Evolutionary conservation across 148 eudicot genomes (phyloP), one percentile per base, ranked within the genome.

Genomic region (Gaultheria prostrata): DNA sequence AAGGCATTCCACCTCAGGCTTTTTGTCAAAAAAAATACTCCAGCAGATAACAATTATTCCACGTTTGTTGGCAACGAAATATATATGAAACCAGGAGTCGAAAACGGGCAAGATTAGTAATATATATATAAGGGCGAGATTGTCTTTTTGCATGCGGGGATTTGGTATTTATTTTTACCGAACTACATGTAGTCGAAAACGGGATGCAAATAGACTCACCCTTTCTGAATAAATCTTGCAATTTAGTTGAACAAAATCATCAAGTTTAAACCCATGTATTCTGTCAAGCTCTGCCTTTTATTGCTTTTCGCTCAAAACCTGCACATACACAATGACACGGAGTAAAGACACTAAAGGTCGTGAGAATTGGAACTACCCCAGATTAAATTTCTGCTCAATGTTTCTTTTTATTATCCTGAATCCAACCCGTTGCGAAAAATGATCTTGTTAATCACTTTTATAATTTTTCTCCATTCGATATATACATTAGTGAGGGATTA

Each of bases 301-400:
- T 85, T 91, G 90, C 81, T 92, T 92, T 53, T 95, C 96, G 45
- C 92, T 90, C 74, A 91, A 83, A 32, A 93, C 92, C 98, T 94
- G 91, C 84, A 86, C 76, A n/a, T 78, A 75, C 72, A 35, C 35
- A 15, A 84, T 18, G 65, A 51, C 33, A 72, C 75, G 32, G 15
- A 28, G 21, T 74, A 35, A 56, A 78, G 56, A 80, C 9, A 39
- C 4, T 35, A 3, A 17, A 35, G 33, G 32, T 30, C 8, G 26
- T 17, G 49, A 43, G 45, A 17, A 6, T 24, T 33, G 20, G 49
- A 8, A 26, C 33, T 54, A 17, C 18, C 12, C 3, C 73, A 8
- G 1, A 11, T 46, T 24, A 24, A 13, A n/a, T 33, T 51, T 70
- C 6, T 51, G 14, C 20, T 21, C 54, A 6, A 67, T 4, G 13